phyloP scores from a whole-genome alignment of 2,329 filamentous ascomycete genomes.

The Kalmusia sp. region DNA sequence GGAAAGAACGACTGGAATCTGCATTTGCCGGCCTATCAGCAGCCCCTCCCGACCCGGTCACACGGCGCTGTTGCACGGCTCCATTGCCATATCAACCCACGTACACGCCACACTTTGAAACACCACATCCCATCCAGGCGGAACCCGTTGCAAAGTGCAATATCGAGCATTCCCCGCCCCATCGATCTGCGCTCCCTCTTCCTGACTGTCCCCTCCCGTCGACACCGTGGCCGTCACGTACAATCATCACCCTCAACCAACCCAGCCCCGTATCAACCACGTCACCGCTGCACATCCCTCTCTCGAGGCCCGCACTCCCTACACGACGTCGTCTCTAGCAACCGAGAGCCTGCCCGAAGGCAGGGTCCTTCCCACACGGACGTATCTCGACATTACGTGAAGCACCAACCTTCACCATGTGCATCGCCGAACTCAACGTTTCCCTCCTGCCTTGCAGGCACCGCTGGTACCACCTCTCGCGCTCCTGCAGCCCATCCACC shows the following conservation, averaged over 20 bases:
- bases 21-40: constrained; percentile 32
- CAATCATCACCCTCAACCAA: constrained; percentile 27
- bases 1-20: constrained; percentile 24
- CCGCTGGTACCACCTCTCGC: constrained; percentile 58
- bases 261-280: constrained; percentile 24
- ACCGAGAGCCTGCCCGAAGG: constrained; percentile 25
- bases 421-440: constrained; percentile 58
- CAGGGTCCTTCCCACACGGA: constrained; percentile 27
- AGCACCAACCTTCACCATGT: constrained; percentile 47
- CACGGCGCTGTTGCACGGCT: constrained; percentile 25
- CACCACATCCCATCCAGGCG: constrained; percentile 6
- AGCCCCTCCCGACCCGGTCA: constrained; percentile 35
- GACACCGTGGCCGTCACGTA: constrained; percentile 29
- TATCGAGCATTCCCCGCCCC: background rate
- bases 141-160: no score
- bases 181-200: no score
- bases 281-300: background rate
- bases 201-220: no score
- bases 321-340: constrained; percentile 31
- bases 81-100: constrained; percentile 23
- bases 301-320: constrained; percentile 17
- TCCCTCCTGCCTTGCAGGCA: constrained; percentile 55
- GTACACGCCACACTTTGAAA: constrained; percentile 25
- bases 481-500: constrained; percentile 51
- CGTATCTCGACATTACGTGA: constrained; percentile 37